Base-by-base conservation (phyloP, 75 land plant genomes). In the Picea glauca region DNA sequence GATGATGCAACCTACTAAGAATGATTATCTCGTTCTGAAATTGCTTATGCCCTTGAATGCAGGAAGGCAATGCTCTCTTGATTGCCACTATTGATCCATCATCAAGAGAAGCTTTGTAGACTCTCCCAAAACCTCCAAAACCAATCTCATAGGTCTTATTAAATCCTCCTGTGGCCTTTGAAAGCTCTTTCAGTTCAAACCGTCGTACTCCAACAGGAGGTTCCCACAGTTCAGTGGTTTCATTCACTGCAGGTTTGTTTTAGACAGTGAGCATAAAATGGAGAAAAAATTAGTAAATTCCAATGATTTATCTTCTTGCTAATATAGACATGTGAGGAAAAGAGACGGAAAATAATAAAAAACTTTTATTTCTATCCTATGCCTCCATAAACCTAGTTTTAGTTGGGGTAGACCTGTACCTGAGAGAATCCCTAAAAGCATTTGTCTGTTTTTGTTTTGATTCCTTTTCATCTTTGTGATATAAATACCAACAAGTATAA, bases 81-180 rank as follows among this genome's bases (percentile, higher is more conserved):
- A 96, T 86, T 32, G 98, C 98, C 32, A 94, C 94, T 17, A 83
- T 76, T 33, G 80, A 82, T 13, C 88, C 89, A 77, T 87, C 89
- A 35, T 83, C 74, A 58, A 96, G 59, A 77, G 57, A 78, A 15
- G 93, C 98, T 80, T 80, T 87, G 81, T 90, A 96, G 30, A 96
- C 98, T 72, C 79, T 96, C 12, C 98, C 98, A 83, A 92, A 96
- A 13, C 99, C 99, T 60, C 99, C 99, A 78, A 76, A 89, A 58
- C 99, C 99, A 73, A 94, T 82, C 80, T 89, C 85, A 74, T 74
- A 81, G 0, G 86, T 72, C 15, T 74, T 62, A 79, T 76, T 76
- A 65, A 96, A 96, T 74, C 84, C 83, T 60, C 88, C 76, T 13
- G 99, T 96, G 35, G 99, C 98, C 1, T 67, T 58, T 59, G 72